Conservation (phyloP, 768 basidiomycete genomes). For the Pleurotus ostreatus region DNA sequence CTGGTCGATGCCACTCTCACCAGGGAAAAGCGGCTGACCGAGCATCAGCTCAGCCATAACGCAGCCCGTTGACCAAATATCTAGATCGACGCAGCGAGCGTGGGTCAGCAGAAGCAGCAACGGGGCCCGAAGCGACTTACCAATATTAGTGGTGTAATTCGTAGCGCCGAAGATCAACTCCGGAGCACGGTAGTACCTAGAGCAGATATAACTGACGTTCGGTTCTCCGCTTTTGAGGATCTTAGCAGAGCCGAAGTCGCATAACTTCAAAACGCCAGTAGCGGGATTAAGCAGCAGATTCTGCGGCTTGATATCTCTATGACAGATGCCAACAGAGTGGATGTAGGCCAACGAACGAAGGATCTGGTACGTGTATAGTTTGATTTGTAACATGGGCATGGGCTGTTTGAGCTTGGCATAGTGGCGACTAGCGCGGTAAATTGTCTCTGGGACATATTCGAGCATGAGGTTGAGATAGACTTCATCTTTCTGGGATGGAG, state of each 20-base stretch:
- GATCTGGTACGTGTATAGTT: slow-evolving; percentile 99
- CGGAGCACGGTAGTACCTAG: slow-evolving; percentile 97
- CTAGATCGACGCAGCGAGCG: slow-evolving; percentile 32
- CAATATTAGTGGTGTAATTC: slow-evolving; percentile 99
- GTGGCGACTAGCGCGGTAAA: slow-evolving; percentile 97
- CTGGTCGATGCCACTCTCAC: slow-evolving; percentile 98
- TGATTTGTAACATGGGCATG: slow-evolving; percentile 99
- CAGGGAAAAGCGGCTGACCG: slow-evolving; percentile 97
- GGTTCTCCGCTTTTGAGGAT: slow-evolving; percentile 97
- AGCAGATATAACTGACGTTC: slow-evolving; percentile 99
- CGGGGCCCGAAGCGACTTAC: slow-evolving; percentile 39
- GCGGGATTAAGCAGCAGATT: slow-evolving; percentile 96
- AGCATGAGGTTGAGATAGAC: slow-evolving; percentile 99
- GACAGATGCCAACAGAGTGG: slow-evolving; percentile 98
- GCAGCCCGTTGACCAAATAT: slow-evolving; percentile 99
- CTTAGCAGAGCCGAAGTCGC: slow-evolving; percentile 99
- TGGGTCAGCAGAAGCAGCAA: background rate
- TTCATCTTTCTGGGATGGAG: slow-evolving; percentile 83
- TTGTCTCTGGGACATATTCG: slow-evolving; percentile 99
- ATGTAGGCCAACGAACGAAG: slow-evolving; percentile 98
- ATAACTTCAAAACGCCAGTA: slow-evolving; percentile 94
- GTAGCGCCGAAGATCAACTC: slow-evolving; percentile 99
- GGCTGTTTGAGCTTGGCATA: slow-evolving; percentile 99
- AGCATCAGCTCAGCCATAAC: slow-evolving; percentile 99
- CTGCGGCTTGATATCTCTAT: slow-evolving; percentile 99